Base-by-base conservation (phyloP, 2,329 filamentous ascomycete species). In the Colletotrichum lentis region DNA sequence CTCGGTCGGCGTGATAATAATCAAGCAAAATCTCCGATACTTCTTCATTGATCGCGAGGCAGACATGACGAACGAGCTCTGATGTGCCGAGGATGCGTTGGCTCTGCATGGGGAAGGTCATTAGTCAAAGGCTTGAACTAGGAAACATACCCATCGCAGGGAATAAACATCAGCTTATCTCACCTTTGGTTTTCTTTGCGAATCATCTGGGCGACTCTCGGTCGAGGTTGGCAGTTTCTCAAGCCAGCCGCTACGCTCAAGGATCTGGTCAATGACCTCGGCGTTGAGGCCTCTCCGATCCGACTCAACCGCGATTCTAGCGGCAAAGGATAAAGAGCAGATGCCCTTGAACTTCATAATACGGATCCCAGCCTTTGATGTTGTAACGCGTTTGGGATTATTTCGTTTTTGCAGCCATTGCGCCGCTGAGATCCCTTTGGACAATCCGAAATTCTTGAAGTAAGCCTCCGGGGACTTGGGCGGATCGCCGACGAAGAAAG, bases 381-480 rank as follows among this genome's bases (percentile, higher is more conserved):
- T 56, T 2, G 53, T 68, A 6, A 69, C 46, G 31, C 61, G 59
- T 16, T 39, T 16, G 14, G 49, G 56, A 24, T 63, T 63, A 14
- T 53, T 58, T 16, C 62, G 64, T 22, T 71, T 73, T 0, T 72
- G 39, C 1, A 70, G 65, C 64, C 57, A 74, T 39, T 75, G 72
- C 3, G 67, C 70, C 14, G 62, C 62, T 0, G 73, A 75, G 0
- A 69, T 14, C 11, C 74, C 72, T 1, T 66, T 54, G 14, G 67
- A 71, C 6, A 75, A 69, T 22, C 53, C 59, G 47, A 71, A 73
- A 64, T 73, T 75, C 5, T 47, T 74, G 41, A 61, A 75, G 50
- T 73, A 74, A 2, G 50, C 71, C 10, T 73, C 72, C 1, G 62
- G 70, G 31, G 67, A 65, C 10, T 27, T 67, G 1, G 70, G 73